A percentile compares a stretch with the other conserved stretches of the same genome.
Evolutionary conservation across 768 basidiomycete species (phyloP).

Genomic region (Wakefieldia striispora): DNA sequence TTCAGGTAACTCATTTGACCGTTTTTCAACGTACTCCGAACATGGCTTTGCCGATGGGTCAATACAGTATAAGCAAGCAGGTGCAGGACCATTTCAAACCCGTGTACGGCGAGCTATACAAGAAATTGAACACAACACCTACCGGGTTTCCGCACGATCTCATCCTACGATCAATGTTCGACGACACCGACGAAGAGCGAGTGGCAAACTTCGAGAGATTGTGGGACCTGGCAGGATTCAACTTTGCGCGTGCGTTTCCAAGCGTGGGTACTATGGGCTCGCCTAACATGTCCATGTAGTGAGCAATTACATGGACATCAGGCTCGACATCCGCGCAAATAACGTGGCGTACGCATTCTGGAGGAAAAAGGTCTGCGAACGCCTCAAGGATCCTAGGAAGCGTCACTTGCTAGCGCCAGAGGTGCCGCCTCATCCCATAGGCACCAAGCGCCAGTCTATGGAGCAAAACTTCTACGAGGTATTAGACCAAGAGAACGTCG

Average conservation of each 20-base stretch:
- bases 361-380: slow-evolving; percentile 14
- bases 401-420: slow-evolving; percentile 13
- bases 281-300: not conserved
- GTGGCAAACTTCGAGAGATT: slow-evolving; percentile 8
- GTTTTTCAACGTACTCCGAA: slow-evolving; percentile 18
- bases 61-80: not conserved
- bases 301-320: slow-evolving; percentile 4
- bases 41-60: slow-evolving; percentile 10
- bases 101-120: slow-evolving; percentile 6
- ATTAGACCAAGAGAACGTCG: slow-evolving; percentile 17
- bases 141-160: not conserved
- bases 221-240: slow-evolving; percentile 10
- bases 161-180: not conserved
- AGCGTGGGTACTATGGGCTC: too few species aligned
- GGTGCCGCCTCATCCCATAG: slow-evolving; percentile 11
- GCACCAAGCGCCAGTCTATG: slow-evolving; percentile 2
- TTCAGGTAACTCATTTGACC: slow-evolving; percentile 10
- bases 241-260: slow-evolving; percentile 1
- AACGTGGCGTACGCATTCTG: slow-evolving; percentile 7
- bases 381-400: slow-evolving; percentile 11
- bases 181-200: slow-evolving; percentile 8
- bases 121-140: not conserved
- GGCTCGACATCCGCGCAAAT: not conserved
- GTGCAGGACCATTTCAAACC: slow-evolving; percentile 13
- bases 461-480: slow-evolving; percentile 14